phyloP scores from a whole-genome alignment of 352 stramenopile genomes.

The Phytophthora chlamydospora region DNA sequence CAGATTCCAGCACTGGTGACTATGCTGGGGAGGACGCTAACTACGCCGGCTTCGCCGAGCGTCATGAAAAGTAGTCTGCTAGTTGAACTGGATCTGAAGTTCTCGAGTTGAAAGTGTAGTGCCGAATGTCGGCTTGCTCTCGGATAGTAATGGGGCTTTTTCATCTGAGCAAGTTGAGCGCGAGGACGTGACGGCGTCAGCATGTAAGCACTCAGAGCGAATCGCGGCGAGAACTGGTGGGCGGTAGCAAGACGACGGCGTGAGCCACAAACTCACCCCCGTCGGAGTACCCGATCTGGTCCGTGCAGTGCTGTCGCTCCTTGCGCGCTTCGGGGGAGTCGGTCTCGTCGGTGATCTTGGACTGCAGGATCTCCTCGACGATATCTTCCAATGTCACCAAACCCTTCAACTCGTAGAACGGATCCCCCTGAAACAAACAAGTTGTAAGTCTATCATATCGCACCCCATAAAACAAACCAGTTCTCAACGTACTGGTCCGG shows the following conservation, averaged over 20 bases:
- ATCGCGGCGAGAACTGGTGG: slow-evolving; percentile 18
- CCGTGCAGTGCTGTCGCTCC: slow-evolving; percentile 55
- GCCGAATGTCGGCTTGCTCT: slow-evolving; percentile 22
- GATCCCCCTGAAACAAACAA: slow-evolving; percentile 71
- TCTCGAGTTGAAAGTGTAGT: slow-evolving; percentile 6
- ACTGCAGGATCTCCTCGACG: slow-evolving; percentile 97
- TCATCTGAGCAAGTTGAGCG: slow-evolving; percentile 29
- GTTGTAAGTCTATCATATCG: background rate
- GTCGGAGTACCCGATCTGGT: slow-evolving; percentile 62
- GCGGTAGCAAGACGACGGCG: slow-evolving; percentile 23
- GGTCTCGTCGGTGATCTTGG: slow-evolving; percentile 97
- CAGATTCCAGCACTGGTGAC: slow-evolving; percentile 5
- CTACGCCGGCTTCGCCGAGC: slow-evolving; percentile 5
- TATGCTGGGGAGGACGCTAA: background rate
- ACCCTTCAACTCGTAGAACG: slow-evolving; percentile 96
- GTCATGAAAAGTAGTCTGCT: slow-evolving; percentile 3
- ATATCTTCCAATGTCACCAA: slow-evolving; percentile 99
- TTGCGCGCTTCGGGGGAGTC: slow-evolving; percentile 64
- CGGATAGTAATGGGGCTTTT: slow-evolving; percentile 25
- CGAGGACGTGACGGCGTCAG: slow-evolving; percentile 5
- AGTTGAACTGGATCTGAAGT: slow-evolving; percentile 7
- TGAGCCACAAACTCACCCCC: slow-evolving; percentile 47
- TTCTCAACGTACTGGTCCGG: slow-evolving; percentile 58
- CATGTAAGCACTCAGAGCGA: slow-evolving; percentile 30
- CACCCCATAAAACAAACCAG: background rate